Evolutionary conservation across 768 basidiomycete species (phyloP).

Genomic region (Podaxis sp.): DNA sequence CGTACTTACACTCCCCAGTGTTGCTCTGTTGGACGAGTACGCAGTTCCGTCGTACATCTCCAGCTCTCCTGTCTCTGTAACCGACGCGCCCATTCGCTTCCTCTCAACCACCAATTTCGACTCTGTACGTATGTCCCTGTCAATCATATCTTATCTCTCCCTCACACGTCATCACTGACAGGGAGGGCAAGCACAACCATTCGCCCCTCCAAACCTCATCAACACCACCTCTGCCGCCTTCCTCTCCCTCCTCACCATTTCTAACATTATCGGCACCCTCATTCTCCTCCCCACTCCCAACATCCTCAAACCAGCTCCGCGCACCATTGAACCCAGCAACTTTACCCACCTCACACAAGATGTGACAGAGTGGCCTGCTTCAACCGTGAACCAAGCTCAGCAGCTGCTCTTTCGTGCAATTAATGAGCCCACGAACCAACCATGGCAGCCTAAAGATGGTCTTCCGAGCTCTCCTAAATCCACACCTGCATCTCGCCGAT

Average conservation of each 20-base stretch:
- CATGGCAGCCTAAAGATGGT: slow-evolving; percentile 18
- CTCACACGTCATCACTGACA: slow-evolving; percentile 18
- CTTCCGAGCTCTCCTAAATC: background rate
- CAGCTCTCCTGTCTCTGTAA: slow-evolving; percentile 29
- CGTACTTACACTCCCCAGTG: slow-evolving; percentile 28
- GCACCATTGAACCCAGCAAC: slow-evolving; percentile 32
- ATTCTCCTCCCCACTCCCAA: slow-evolving; percentile 51
- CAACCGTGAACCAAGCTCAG: slow-evolving; percentile 34
- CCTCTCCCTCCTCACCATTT: slow-evolving; percentile 35
- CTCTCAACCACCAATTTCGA: slow-evolving; percentile 33
- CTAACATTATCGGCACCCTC: slow-evolving; percentile 27
- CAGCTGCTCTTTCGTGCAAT: slow-evolving; percentile 34
- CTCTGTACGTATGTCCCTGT: slow-evolving; percentile 21
- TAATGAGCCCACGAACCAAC: slow-evolving; percentile 24
- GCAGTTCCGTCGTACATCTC: slow-evolving; percentile 48
- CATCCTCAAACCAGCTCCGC: slow-evolving; percentile 42
- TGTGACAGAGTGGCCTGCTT: slow-evolving; percentile 34
- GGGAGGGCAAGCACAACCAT: slow-evolving; percentile 35
- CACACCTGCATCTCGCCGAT: background rate
- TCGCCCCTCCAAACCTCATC: slow-evolving; percentile 58
- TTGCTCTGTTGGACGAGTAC: slow-evolving; percentile 55
- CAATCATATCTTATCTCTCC: slow-evolving; percentile 16
- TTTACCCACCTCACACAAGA: slow-evolving; percentile 33
- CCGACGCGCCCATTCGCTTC: slow-evolving; percentile 54
- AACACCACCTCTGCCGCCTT: slow-evolving; percentile 56